Evolutionary conservation across 495 filamentous ascomycete species (phyloP), one percentile per base, ranked within the genome.

Genomic region (Xylaria intraflava): DNA sequence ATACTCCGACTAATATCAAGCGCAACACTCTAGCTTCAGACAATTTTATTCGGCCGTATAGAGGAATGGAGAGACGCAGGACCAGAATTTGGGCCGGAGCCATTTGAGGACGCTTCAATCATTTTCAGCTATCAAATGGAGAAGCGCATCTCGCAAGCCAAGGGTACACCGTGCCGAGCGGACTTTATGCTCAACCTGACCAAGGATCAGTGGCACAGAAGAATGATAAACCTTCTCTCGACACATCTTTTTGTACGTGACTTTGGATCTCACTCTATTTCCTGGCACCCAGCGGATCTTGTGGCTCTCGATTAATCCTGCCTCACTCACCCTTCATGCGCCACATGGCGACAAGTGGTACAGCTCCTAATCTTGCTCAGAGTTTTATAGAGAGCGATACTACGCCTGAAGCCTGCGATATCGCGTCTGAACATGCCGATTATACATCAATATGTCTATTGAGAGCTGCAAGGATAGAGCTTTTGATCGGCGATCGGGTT

Each of bases 21-120:
- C 20, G 38, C 38, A 3, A 43, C 14, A 2, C 16, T 35, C 2
- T 51, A 51, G 49, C 49, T 51, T 35, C 12, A 51, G 9, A 51
- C 27, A 19, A 19, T 51, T 6, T 43, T 51, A 16, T 51, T 43
- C 11, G 49, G 49, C 1, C 49, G 49, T 12, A 43, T 51, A 43
- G 49, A 42, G 1, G 2, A 12, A 12, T 51, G 49, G 49, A 6
- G 7, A 31, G n/a, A 51, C 9, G 38, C 17, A 9, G 9, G 30
- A 19, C 36, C 36, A n/a, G 2, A 1, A 1, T 17, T 40, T 1
- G 23, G 19, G 3, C 0, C 0, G 3, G 38, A 42, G n/a, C 47
- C 48, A 19, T 51, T 7, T 3, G 16, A 16, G 4, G 26, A 42
- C 24, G 23, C 38, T 9, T 6, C 0, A 23, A 39, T 51, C 27